Evolutionary conservation across 2,329 filamentous ascomycete genomes (phyloP), one percentile per base, ranked within the genome.

Genomic region (Trichophyton rubrum): DNA sequence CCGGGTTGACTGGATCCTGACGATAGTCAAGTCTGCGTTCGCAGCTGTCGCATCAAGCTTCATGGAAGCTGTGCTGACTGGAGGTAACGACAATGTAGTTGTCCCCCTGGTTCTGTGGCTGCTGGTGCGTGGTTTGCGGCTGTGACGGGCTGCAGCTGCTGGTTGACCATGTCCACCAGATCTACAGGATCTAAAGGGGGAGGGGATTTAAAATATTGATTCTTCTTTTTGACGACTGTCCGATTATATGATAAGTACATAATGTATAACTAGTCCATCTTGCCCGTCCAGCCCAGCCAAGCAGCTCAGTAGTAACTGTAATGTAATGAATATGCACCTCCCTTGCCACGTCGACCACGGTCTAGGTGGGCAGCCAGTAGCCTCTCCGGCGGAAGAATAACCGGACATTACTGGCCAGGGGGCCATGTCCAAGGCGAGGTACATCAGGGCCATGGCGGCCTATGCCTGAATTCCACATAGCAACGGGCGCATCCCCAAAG

Each of bases 1-100:
- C 49, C 69, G 68, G 13, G 68, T 64, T 20, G 66, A 66, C 67
- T 74, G 71, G 73, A 41, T 61, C 1, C 67, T 71, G 33, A 72
- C 76, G 13, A 59, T 75, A 27, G 67, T 66, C 17, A 93, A 92
- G 69, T 84, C 87, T 9, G 77, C 79, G 3, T 69, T 88, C 56
- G 95, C 90, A 65, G 90, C 88, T 5, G 80, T 81, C 47, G 83
- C 90, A 61, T 89, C 91, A 30, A 96, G 91, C 73, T 79, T 96
- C 66, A 95, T 93, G 59, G 93, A 99, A 77, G 91, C 93, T 27
- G 92, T 96, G 55, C 77, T 99, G 64, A 97, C 93, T 13, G 93
- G 93, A 1, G 93, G 92, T 33, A 99, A 99, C 73, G 93, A 99
- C 79, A 99, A 99, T 78, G 93, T 99, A 17, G 86, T 97, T 64